Evolutionary conservation across 2,329 filamentous ascomycete species (phyloP), one percentile per base, ranked within the genome.

Genomic region (Chaetothyriales sp.): DNA sequence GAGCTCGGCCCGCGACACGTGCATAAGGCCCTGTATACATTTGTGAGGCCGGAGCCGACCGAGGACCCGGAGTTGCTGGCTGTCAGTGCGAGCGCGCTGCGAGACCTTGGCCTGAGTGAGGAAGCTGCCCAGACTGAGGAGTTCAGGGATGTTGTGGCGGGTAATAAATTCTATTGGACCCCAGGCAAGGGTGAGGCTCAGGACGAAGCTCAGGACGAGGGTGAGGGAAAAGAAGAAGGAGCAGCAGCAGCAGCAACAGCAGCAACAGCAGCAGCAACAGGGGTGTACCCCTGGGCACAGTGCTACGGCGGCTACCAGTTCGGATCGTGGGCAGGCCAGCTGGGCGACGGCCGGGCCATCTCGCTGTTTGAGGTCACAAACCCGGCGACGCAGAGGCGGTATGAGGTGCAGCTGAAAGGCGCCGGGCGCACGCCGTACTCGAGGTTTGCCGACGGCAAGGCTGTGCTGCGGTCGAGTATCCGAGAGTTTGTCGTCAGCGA

Each of bases 201-300:
- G 32, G 32, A 12, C 32, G 70, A 79, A 52, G n/a, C n/a, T n/a
- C n/a, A n/a, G 22, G 22, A 6, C 6, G 22, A 25, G 22, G 22
- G 22, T 25, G 22, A 25, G 22, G 22, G 22, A 3, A 25, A 25
- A 25, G 22, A 25, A 25, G 22, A 6, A 25, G 22, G 22, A 25
- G 22, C 22, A 3, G 83, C 84, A 25, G 22, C 3, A 25, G 22
- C 3, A 25, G 22, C 22, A 3, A 83, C 84, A 25, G 22, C 3
- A 25, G 22, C 22, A 3, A 83, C 84, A 25, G 22, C 3, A 25
- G 22, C 3, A 25, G 22, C 22, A 3, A 83, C 84, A 18, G 83
- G 84, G n/a, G 80, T 92, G 44, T 98, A 98, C 65, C 90, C 92
- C 0, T 98, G 92, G 92, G 89, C 92, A 28, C 92, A 98, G 69